Base-by-base conservation (phyloP, 495 filamentous ascomycete genomes). In the Baudoinia panamericana region DNA sequence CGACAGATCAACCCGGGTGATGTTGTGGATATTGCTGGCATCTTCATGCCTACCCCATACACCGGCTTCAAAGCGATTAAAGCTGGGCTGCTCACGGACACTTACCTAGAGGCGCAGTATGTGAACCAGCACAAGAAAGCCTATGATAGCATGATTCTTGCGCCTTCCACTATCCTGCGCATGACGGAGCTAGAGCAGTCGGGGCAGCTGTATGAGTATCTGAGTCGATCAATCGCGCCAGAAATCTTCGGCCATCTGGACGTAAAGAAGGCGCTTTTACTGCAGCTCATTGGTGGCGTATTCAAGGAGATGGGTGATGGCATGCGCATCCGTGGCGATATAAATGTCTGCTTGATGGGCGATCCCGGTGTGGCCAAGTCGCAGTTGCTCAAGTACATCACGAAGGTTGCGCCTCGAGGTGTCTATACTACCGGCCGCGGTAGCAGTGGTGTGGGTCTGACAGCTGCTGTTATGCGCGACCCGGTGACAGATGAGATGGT, bases 311-410 rank as follows among this genome's bases (percentile, higher is more conserved):
- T 97, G 75, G 86, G 88, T 33, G 90, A 97, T 50, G 90, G 90
- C 30, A 95, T 97, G 92, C 72, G 78, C 43, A 97, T 97, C 63
- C 82, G 90, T 67, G 92, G 90, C 48, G 90, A 97, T 53, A 92
- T 97, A 66, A 97, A 97, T 61, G 76, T 96, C 54, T 97, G 90
- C 63, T 67, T 97, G 45, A 96, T 97, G 90, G 90, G 90, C 67
- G 90, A 97, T 56, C 90, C 90, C 55, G 90, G 90, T 80, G 92
- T 96, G 46, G 90, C 90, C 62, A 97, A 97, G 64, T 97, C 90
- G 23, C 90, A 97, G 64, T 63, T 97, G 45, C 68, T 97, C 40
- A 94, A 93, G 63, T 97, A 96, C 60, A 96, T 97, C 57, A 83
- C 87, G 39, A 97, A 97, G 63, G 90, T 97, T 27, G 90, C 90